phyloP scores from a whole-genome alignment of 441 rosid species.

The Bruguiera hainesii region DNA sequence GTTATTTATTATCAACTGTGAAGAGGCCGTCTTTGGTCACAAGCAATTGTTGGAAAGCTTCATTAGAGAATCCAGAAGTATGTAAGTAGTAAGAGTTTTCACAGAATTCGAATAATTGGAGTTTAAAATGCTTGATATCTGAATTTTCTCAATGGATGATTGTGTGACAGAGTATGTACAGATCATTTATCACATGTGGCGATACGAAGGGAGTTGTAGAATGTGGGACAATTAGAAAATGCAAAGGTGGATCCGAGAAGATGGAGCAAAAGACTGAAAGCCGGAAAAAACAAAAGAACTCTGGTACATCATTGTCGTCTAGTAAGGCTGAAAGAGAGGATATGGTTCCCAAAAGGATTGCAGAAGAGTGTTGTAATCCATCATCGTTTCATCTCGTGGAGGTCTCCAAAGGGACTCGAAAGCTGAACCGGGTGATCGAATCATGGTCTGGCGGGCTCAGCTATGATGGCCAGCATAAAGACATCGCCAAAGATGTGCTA shows the following conservation, averaged over 20 bases:
- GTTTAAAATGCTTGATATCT: constrained; percentile 10
- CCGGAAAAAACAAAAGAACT: constrained; percentile 23
- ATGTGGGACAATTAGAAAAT: constrained; percentile 66
- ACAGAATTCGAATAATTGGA: background rate
- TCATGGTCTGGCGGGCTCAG: constrained; percentile 52
- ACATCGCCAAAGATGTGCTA: constrained; percentile 62
- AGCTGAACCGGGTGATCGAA: constrained; percentile 61
- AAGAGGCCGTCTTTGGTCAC: constrained; percentile 24
- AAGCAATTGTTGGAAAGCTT: constrained; percentile 19
- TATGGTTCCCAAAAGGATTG: constrained; percentile 20
- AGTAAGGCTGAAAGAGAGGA: constrained; percentile 35
- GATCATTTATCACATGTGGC: constrained; percentile 81
- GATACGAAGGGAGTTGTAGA: constrained; percentile 86
- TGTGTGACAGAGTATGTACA: constrained; percentile 60
- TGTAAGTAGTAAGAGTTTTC: constrained; percentile 22
- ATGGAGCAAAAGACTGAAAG: constrained; percentile 38
- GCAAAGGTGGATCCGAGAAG: constrained; percentile 37
- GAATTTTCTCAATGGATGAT: constrained; percentile 25
- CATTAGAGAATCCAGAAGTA: constrained; percentile 14
- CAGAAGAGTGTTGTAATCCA: constrained; percentile 28
- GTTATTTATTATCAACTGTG: constrained; percentile 16
- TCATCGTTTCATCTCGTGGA: constrained; percentile 68
- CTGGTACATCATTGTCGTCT: constrained; percentile 20
- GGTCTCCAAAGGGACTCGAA: constrained; percentile 76
- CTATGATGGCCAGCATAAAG: constrained; percentile 44